These are phyloP conservation scores for Ophiostoma triangulosporum DNA, from an alignment of 2,329 filamentous ascomycete species.

Conservation along the genomic window DNA sequence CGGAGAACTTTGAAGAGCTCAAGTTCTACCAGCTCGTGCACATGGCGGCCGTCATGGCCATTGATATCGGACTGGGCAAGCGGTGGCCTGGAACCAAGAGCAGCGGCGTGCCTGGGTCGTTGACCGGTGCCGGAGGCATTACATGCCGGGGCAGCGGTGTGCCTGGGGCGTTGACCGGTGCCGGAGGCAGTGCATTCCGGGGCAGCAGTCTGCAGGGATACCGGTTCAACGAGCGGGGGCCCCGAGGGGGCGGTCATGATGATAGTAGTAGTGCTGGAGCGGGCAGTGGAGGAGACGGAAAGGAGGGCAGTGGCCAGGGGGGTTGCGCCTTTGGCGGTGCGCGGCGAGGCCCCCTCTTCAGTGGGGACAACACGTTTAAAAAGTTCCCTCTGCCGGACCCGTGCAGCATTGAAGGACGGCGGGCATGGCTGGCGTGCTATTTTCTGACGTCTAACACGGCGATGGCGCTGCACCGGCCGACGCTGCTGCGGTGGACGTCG, in stretches of 20 bases:
- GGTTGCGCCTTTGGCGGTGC: no score
- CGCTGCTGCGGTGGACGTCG: conserved; percentile 43
- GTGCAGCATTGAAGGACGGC: conserved; percentile 38
- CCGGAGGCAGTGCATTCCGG: conserved; percentile 7
- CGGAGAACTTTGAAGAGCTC: conserved; percentile 70
- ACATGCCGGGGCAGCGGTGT: conserved; percentile 7
- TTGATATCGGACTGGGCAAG: conserved; percentile 62
- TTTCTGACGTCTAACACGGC: conserved; percentile 45
- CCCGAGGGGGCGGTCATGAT: no score
- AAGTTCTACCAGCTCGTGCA: conserved; percentile 85
- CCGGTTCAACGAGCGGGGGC: no score
- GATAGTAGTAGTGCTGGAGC: no score
- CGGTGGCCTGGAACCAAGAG: conserved; percentile 15
- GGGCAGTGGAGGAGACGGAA: neutral
- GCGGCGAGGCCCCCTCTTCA: neutral
- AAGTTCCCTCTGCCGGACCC: conserved; percentile 35
- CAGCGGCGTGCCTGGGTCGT: neutral
- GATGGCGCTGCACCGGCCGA: conserved; percentile 47
- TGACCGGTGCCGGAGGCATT: neutral
- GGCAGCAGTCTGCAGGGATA: neutral
- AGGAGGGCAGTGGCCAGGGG: neutral
- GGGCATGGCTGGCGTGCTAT: conserved; percentile 47
- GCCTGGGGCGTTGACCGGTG: neutral
- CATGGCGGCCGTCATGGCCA: conserved; percentile 65
- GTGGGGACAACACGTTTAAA: conserved; percentile 27